Percentiles rank a stretch among this genome's conserved stretches.
Conservation (phyloP, 805 yeast species). For the Candida ovalis region DNA sequence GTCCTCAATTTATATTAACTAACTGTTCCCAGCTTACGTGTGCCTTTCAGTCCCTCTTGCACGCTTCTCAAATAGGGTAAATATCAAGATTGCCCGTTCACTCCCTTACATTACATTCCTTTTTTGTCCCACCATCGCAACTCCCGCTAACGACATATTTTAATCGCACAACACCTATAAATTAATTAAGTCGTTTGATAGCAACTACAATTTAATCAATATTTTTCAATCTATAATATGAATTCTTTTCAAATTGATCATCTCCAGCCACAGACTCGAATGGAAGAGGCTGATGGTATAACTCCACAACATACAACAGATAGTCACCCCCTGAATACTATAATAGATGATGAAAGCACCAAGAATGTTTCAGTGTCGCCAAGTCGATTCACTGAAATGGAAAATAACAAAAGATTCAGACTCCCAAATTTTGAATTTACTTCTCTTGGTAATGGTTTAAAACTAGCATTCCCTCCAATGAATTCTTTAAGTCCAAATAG, state of each 20-base stretch:
- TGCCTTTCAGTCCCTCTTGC: too few species aligned
- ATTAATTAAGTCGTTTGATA: too few species aligned
- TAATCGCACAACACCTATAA: too few species aligned
- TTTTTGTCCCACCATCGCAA: too few species aligned
- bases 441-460: not conserved
- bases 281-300: not conserved
- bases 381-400: conserved; percentile 4
- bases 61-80: too few species aligned
- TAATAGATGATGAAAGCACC: not conserved
- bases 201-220: too few species aligned
- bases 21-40: too few species aligned
- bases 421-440: conserved; percentile 6
- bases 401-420: conserved; percentile 8
- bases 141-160: too few species aligned
- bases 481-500: not conserved
- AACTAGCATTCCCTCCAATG: not conserved
- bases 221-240: too few species aligned
- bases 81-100: too few species aligned
- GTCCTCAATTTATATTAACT: too few species aligned
- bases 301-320: not conserved
- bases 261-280: not conserved
- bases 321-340: not conserved
- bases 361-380: not conserved
- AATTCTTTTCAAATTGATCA: not conserved
- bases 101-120: too few species aligned